Conservation (phyloP, 1,139 yeast genomes). For the Debaryomyces sp. region DNA sequence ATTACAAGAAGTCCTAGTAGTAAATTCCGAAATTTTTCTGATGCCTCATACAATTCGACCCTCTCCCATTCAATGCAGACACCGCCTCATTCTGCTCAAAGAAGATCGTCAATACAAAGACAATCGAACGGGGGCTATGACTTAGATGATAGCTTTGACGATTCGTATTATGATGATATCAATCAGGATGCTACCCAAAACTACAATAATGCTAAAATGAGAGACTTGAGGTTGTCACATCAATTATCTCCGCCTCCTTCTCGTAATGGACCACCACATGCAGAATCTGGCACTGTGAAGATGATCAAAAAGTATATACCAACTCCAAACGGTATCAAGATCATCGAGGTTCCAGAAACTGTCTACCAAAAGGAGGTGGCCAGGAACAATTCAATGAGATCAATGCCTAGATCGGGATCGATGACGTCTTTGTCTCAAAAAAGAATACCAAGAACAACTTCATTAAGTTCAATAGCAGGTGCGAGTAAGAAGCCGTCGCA, state of each 20-base stretch:
- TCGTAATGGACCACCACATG: conserved; percentile 7
- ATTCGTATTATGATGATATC: conserved; percentile 32
- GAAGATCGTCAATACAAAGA: conserved; percentile 7
- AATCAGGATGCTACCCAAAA: conserved; percentile 25
- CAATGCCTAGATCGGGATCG: conserved; percentile 31
- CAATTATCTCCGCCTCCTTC: conserved; percentile 11
- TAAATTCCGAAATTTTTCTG: conserved; percentile 16
- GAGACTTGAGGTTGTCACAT: conserved; percentile 26
- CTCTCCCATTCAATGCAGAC: conserved; percentile 1
- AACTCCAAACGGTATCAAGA: conserved; percentile 49
- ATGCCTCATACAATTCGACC: conserved; percentile 18
- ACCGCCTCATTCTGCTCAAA: conserved; percentile 1
- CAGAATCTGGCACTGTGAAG: conserved; percentile 20
- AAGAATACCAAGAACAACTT: conserved; percentile 22
- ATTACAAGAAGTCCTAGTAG: conserved; percentile 4
- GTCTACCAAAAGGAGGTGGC: conserved; percentile 41
- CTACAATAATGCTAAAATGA: conserved; percentile 22
- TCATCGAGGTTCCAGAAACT: conserved; percentile 50
- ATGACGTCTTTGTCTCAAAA: conserved; percentile 17
- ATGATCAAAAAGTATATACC: conserved; percentile 54
- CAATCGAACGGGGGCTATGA: conserved; percentile 18
- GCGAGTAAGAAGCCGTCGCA: conserved; percentile 1
- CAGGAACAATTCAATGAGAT: conserved; percentile 44
- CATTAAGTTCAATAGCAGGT: conserved; percentile 11
- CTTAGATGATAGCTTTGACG: conserved; percentile 34